These are phyloP conservation scores for Apiotrichum sp. DNA, from an alignment of 1,284 basidiomycete genomes.

Conservation along the genomic window DNA sequence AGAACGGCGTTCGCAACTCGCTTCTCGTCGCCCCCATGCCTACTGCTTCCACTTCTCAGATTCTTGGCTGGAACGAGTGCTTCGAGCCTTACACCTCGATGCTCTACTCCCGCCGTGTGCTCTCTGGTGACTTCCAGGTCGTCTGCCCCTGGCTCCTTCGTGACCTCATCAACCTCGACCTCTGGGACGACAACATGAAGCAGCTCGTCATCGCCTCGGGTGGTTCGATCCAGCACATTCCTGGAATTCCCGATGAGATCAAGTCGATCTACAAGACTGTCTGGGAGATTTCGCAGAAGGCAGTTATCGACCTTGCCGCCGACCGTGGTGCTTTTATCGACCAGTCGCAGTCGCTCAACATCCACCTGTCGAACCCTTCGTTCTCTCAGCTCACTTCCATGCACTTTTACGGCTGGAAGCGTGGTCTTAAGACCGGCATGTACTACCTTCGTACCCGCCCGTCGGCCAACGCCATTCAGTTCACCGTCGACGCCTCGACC, in stretches of 20 bases:
- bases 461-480: constrained; percentile 93
- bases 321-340: constrained; percentile 99
- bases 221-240: constrained; percentile 89
- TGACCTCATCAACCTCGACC: constrained; percentile 87
- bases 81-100: constrained; percentile 60
- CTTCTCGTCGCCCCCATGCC: constrained; percentile 98
- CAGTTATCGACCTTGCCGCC: constrained; percentile 93
- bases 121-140: constrained; percentile 98
- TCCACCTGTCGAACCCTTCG: constrained; percentile 87
- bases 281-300: constrained; percentile 99
- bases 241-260: constrained; percentile 75
- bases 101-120: constrained; percentile 98
- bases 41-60: constrained; percentile 97
- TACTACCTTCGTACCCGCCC: constrained; percentile 89
- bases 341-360: constrained; percentile 80
- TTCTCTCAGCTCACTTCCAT: constrained; percentile 95
- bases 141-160: constrained; percentile 97
- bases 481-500: constrained; percentile 83
- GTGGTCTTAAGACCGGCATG: constrained; percentile 97
- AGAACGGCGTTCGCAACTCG: constrained; percentile 85
- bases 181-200: constrained; percentile 99
- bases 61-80: constrained; percentile 97
- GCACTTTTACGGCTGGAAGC: constrained; percentile 99
- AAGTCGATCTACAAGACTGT: constrained; percentile 60
- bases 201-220: constrained; percentile 98